Evolutionary conservation across 345 rosid genomes (phyloP).

Genomic region (Brassica cretica): DNA sequence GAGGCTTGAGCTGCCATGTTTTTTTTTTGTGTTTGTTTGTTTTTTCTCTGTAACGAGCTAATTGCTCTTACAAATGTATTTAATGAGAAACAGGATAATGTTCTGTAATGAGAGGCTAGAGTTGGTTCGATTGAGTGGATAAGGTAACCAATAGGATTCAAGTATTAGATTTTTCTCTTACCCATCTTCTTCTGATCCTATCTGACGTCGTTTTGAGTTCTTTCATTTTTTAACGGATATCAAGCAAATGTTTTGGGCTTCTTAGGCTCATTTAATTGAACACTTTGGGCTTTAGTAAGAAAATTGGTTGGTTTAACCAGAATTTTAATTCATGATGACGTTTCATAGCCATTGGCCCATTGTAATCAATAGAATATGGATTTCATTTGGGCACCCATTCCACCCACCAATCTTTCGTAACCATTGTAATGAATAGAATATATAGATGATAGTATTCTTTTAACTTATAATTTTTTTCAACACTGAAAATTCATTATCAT

Average conservation of each 20-base stretch:
- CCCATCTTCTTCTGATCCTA: constrained; percentile 13
- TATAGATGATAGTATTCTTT: too few species aligned
- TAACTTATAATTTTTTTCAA: too few species aligned
- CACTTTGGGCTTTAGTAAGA: background rate
- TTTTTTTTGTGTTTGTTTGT: background rate
- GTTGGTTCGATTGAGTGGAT: constrained; percentile 32
- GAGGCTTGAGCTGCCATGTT: constrained; percentile 77
- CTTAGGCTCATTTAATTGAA: background rate
- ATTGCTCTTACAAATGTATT: background rate
- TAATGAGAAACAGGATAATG: constrained; percentile 27
- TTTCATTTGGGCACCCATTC: background rate
- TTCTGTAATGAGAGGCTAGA: constrained; percentile 35
- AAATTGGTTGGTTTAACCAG: too few species aligned
- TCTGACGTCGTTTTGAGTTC: constrained; percentile 20
- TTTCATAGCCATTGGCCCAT: too few species aligned
- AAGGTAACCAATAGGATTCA: constrained; percentile 41
- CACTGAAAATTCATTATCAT: too few species aligned
- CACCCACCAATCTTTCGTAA: background rate
- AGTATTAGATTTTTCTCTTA: constrained; percentile 39
- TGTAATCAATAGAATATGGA: background rate
- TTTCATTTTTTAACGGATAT: background rate
- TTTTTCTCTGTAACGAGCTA: background rate
- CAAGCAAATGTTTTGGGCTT: background rate
- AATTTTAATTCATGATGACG: too few species aligned
- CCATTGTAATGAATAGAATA: background rate